Base-by-base conservation (phyloP, 306 rosid genomes). In the Gleditsia sinensis region DNA sequence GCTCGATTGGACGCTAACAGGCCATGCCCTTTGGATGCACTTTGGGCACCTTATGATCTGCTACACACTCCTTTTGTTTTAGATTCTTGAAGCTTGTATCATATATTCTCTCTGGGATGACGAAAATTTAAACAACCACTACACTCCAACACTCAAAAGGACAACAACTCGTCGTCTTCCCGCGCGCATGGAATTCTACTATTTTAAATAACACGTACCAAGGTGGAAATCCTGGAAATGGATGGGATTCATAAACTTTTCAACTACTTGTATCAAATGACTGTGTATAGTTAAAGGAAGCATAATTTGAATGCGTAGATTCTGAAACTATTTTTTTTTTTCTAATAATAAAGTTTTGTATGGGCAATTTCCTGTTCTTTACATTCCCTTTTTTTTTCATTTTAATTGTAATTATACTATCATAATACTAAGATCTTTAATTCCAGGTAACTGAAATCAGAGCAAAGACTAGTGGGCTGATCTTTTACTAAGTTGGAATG, bases 1-100 rank as follows among this genome's bases (percentile, higher is more conserved):
- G 98, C 81, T 7, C 70, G 98, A 7, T 83, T 93, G 40, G 98
- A 91, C 39, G 96, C 98, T 3, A 93, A 84, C 49, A 80, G 97
- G 51, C 96, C 96, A 0, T 93, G 98, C 24, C 97, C 98, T 3
- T 69, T 93, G 78, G 98, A 93, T 61, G 92, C 98, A 0, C 93
- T 93, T 4, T 93, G 98, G 98, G 96, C 92, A 17, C 98, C 98
- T 36, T 93, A 93, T 45, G 97, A 93, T 86, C 85, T 93, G 0
- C 69, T 93, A 32, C 88, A 54, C 11, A 89, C 90, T 42, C 98
- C 97, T 1, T 91, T 89, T 73, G 84, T 86, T 59, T 76, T 93
- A 74, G 98, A 93, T 65, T 84, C 92, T 75, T 90, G 76, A 87
- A n/a, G n/a, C n/a, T n/a, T n/a, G n/a, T n/a, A n/a, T n/a, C n/a